A percentile compares a stretch with the other conserved stretches of the same genome.
Evolutionary conservation across 805 yeast genomes (phyloP).

Genomic region (Sugiyamaella americana): DNA sequence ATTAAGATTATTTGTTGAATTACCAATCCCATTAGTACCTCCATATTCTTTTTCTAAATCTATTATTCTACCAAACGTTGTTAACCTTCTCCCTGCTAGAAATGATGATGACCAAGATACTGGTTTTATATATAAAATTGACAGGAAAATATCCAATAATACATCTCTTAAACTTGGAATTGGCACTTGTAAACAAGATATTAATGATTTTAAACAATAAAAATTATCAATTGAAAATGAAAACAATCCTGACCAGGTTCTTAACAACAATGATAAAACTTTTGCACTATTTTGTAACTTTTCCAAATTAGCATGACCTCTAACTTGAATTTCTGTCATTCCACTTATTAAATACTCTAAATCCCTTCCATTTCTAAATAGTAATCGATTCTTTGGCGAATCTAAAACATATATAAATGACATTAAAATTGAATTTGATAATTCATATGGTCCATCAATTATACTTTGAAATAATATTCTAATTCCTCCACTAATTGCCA

Average conservation of each 20-base stretch:
- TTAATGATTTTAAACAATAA: constrained; percentile 48
- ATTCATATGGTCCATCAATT: constrained; percentile 49
- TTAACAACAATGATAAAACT: constrained; percentile 54
- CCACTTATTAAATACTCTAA: constrained; percentile 57
- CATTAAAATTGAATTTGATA: constrained; percentile 38
- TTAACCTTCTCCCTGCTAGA: constrained; percentile 27
- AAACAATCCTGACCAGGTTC: constrained; percentile 71
- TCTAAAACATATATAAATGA: constrained; percentile 55
- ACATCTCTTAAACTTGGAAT: constrained; percentile 49
- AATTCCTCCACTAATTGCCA: constrained; percentile 42
- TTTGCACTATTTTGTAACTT: constrained; percentile 56
- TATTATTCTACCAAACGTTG: constrained; percentile 22
- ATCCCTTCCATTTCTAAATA: constrained; percentile 55
- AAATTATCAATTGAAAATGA: constrained; percentile 55
- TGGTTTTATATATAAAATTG: constrained; percentile 54
- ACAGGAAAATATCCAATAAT: constrained; percentile 65
- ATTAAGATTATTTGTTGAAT: too few relatives aligned
- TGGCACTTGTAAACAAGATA: constrained; percentile 57
- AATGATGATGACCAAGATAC: constrained; percentile 47
- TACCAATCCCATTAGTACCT: not conserved
- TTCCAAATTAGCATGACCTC: constrained; percentile 44
- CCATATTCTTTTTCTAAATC: constrained; percentile 28
- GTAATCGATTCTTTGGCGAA: constrained; percentile 45
- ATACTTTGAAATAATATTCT: constrained; percentile 41
- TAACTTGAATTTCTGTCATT: constrained; percentile 58